These are phyloP conservation scores for Exophiala lecanii-corni DNA, from an alignment of 2,329 filamentous ascomycete species.

Conservation along the genomic window DNA sequence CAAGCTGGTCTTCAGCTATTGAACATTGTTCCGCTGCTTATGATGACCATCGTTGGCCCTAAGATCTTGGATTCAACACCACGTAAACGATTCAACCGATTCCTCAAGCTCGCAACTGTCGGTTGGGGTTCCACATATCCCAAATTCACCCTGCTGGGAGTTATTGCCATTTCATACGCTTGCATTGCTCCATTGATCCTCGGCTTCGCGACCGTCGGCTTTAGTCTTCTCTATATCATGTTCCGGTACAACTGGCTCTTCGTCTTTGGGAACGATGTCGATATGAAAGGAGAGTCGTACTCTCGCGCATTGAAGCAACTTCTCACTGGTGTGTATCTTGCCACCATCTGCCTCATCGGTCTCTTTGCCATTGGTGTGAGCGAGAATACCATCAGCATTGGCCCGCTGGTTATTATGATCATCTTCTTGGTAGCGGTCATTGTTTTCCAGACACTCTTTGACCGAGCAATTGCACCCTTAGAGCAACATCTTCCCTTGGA, in stretches of 20 bases:
- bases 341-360: slow-evolving; percentile 77
- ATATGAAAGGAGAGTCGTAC: slow-evolving; percentile 86
- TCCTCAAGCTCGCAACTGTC: slow-evolving; percentile 67
- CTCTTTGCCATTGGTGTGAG: slow-evolving; percentile 65
- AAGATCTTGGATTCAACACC: slow-evolving; percentile 52
- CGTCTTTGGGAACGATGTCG: slow-evolving; percentile 73
- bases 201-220: slow-evolving; percentile 71
- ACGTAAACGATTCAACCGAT: slow-evolving; percentile 69
- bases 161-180: slow-evolving; percentile 83
- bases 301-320: slow-evolving; percentile 80
- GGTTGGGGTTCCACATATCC: slow-evolving; percentile 83
- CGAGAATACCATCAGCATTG: slow-evolving; percentile 38
- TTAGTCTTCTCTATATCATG: slow-evolving; percentile 76
- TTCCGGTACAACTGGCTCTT: slow-evolving; percentile 90
- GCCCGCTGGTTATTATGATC: slow-evolving; percentile 71
- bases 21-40: slow-evolving; percentile 24
- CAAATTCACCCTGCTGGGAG: slow-evolving; percentile 77
- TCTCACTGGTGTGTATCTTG: slow-evolving; percentile 76
- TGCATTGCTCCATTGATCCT: slow-evolving; percentile 82
- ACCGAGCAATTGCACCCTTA: slow-evolving; percentile 40
- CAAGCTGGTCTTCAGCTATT: slow-evolving; percentile 53
- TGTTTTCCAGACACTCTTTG: slow-evolving; percentile 63
- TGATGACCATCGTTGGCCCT: slow-evolving; percentile 20
- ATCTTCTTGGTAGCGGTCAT: slow-evolving; percentile 68
- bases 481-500: slow-evolving; percentile 68